Evolutionary conservation across 2,329 filamentous ascomycete genomes (phyloP).

Genomic region (Fonsecaea nubica): DNA sequence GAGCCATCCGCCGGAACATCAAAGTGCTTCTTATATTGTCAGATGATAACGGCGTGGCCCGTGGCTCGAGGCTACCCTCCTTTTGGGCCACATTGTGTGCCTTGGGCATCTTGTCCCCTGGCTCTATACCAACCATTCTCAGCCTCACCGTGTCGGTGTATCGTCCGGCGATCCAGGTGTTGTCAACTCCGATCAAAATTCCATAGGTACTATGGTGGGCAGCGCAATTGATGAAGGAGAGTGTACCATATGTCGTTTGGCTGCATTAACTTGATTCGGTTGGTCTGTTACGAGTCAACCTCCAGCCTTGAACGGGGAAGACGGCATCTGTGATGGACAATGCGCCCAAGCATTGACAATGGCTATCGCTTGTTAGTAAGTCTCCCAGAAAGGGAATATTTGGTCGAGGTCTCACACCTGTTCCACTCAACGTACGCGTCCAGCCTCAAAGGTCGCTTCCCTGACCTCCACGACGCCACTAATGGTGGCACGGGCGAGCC

Average conservation of each 20-base stretch:
- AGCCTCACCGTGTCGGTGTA: not conserved
- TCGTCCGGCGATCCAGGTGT: not conserved
- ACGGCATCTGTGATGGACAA: not conserved
- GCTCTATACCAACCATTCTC: not conserved
- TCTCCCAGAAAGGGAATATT: conserved; percentile 5
- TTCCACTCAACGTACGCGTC: conserved; percentile 6
- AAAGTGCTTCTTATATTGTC: not conserved
- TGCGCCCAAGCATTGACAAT: not conserved
- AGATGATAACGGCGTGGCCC: not conserved
- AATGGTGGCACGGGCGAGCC: not conserved
- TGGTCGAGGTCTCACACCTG: conserved; percentile 2
- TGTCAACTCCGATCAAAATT: not conserved
- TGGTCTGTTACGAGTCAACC: conserved; percentile 1
- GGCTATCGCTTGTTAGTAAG: not conserved
- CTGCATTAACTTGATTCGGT: not conserved
- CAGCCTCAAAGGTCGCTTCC: not conserved
- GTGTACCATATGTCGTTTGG: not conserved
- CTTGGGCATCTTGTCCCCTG: not conserved
- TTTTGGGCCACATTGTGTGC: not conserved
- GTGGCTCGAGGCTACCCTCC: not conserved
- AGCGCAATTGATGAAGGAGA: not conserved
- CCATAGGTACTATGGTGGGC: not conserved
- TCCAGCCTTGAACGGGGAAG: not conserved
- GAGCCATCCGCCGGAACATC: not conserved
- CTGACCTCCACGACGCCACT: not conserved